A percentile compares a stretch with the other conserved stretches of the same genome.
phyloP scores from a whole-genome alignment of 1,139 yeast genomes.

The Lodderomyces beijingensis region DNA sequence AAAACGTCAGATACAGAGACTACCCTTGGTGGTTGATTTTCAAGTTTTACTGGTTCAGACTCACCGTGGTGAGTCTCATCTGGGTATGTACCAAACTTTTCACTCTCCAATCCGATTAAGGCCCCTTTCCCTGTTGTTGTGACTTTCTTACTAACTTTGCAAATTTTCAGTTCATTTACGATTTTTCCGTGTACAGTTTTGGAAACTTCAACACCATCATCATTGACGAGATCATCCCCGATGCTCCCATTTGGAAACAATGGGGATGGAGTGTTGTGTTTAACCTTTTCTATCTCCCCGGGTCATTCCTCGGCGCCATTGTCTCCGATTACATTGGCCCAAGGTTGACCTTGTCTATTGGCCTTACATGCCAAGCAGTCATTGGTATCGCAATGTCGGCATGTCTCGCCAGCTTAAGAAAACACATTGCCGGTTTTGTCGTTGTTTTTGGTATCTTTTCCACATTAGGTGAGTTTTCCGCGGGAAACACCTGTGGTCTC shows the following conservation, averaged over 20 bases:
- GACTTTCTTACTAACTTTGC: too few species aligned
- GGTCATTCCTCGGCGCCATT: conserved; percentile 79
- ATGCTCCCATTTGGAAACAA: conserved; percentile 48
- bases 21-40: conserved; percentile 68
- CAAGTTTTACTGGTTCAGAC: conserved; percentile 83
- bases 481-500: conserved; percentile 88
- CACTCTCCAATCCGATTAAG: too few species aligned
- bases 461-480: conserved; percentile 89
- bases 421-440: conserved; percentile 70
- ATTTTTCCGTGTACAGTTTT: conserved; percentile 82
- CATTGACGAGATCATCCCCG: conserved; percentile 53
- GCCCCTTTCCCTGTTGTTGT: too few species aligned
- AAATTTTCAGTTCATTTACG: conserved; percentile 87
- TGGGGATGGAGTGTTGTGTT: conserved; percentile 94
- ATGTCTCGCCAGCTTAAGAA: conserved; percentile 48
- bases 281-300: conserved; percentile 85
- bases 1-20: conserved; percentile 35
- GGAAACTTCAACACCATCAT: conserved; percentile 77
- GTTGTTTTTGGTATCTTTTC: conserved; percentile 84
- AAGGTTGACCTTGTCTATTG: conserved; percentile 65
- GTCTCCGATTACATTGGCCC: conserved; percentile 88
- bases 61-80: conserved; percentile 62
- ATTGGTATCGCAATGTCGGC: conserved; percentile 89
- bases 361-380: conserved; percentile 68
- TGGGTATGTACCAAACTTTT: too few species aligned